phyloP scores from a whole-genome alignment of 768 basidiomycete species.

The Leccinum rimulosum region DNA sequence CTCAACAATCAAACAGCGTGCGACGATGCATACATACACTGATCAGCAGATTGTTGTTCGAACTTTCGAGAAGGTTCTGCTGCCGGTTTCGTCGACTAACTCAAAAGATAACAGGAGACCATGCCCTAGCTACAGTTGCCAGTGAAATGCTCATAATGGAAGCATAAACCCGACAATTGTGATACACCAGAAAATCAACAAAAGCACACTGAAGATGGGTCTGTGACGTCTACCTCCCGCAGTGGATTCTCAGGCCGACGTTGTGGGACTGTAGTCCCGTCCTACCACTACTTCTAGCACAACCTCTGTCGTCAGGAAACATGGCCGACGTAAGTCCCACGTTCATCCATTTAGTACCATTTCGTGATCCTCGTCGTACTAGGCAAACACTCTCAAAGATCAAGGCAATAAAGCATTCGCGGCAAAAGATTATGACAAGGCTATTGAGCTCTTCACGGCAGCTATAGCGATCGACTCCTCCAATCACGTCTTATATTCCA shows the following conservation, averaged over 20 bases:
- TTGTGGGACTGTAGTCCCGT: no score
- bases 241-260: no score
- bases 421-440: slow-evolving; percentile 87
- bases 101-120: slow-evolving; percentile 4
- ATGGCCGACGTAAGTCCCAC: slow-evolving; percentile 37
- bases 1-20: background rate
- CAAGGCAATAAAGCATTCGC: slow-evolving; percentile 95
- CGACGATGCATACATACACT: background rate
- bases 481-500: slow-evolving; percentile 91
- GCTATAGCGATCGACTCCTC: slow-evolving; percentile 79
- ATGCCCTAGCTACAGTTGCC: background rate
- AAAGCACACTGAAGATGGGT: no score
- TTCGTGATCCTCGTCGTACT: slow-evolving; percentile 19
- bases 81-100: background rate
- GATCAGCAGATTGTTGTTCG: background rate
- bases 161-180: no score
- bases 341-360: background rate
- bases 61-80: slow-evolving; percentile 35
- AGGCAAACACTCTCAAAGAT: slow-evolving; percentile 75
- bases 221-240: no score
- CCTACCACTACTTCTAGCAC: no score
- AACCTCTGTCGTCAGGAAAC: background rate
- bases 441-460: slow-evolving; percentile 78
- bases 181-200: no score
- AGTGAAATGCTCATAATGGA: no score